Evolutionary conservation across 2,329 filamentous ascomycete species (phyloP), one percentile per base, ranked within the genome.

Genomic region (Aspergillus sp.): DNA sequence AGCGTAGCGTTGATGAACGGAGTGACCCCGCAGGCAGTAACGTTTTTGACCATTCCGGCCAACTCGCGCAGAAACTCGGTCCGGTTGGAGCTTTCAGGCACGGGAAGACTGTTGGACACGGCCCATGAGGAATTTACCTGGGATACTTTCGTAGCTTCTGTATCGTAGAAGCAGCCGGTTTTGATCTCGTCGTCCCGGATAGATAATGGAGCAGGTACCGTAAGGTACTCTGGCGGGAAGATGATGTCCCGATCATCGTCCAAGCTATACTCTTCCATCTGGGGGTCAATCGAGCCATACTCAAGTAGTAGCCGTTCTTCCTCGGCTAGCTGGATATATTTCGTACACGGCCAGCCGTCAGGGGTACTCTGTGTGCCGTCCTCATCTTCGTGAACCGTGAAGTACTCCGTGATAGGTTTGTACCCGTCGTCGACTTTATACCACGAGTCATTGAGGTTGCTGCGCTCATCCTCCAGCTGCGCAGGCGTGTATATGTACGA

Each of bases 261-360:
- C n/a, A 54, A n/a, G 24, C 83, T 77, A 63, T 89, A 89, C 2
- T 65, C 70, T 10, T 68, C 63, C 77, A 89, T 82, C 57, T 87
- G 83, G 2, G 83, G 73, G 68, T 87, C 86, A 5, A 88, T 70
- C 0, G 69, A 75, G 1, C 86, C 86, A 68, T 84, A 86, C 42
- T 81, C 80, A 9, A 84, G 70, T 2, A 89, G 67, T 2, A 89
- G 65, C 32, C 87, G 78, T 63, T 81, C 81, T n/a, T 78, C 77
- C 51, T 79, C 75, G 2, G 78, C 75, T 49, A 87, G 79, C 63
- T 86, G 84, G 36, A 88, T 72, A 64, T 81, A 86, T 20, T 80
- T 78, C 64, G 85, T 82, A n/a, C 81, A 83, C 0, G 87, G 87
- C 87, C 87, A 90, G 11, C 87, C 87, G 71, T 87, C 80, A 0